Evolutionary conservation across 202 grass and related monocot species (phyloP).

Genomic region (Panicum hallii): DNA sequence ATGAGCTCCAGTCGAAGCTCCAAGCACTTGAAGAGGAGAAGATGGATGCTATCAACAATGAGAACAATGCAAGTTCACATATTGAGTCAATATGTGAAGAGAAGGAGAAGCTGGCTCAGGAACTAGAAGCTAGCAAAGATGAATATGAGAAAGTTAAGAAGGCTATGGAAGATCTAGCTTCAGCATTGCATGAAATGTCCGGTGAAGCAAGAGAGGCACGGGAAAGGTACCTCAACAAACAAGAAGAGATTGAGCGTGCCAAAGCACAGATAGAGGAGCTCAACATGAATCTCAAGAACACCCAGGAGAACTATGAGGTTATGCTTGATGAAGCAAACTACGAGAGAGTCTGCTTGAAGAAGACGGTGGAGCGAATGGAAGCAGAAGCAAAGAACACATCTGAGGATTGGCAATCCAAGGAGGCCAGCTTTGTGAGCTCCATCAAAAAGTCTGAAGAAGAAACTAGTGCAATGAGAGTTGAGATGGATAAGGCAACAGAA

Average conservation of each 20-base stretch:
- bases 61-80: conserved; percentile 54
- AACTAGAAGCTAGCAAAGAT: conserved; percentile 59
- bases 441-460: conserved; percentile 61
- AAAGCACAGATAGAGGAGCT: conserved; percentile 61
- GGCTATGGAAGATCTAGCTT: conserved; percentile 78
- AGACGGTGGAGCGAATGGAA: conserved; percentile 68
- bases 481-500: conserved; percentile 48
- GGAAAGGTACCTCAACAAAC: conserved; percentile 63
- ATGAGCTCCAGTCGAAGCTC: conserved; percentile 67
- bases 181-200: conserved; percentile 76
- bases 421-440: conserved; percentile 54
- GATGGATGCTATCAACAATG: conserved; percentile 52
- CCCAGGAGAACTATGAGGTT: conserved; percentile 68
- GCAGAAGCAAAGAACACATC: conserved; percentile 55
- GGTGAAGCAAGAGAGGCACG: conserved; percentile 64
- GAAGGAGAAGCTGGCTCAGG: conserved; percentile 57
- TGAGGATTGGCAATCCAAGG: conserved; percentile 60
- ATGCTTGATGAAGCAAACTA: conserved; percentile 88
- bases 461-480: conserved; percentile 52
- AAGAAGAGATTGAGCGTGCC: conserved; percentile 64
- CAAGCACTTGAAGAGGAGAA: conserved; percentile 64
- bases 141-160: conserved; percentile 72
- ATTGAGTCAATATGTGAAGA: conserved; percentile 64
- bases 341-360: conserved; percentile 74
- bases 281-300: conserved; percentile 64